phyloP scores from a whole-genome alignment of 441 rosid species.

The Gossypium lobatum region DNA sequence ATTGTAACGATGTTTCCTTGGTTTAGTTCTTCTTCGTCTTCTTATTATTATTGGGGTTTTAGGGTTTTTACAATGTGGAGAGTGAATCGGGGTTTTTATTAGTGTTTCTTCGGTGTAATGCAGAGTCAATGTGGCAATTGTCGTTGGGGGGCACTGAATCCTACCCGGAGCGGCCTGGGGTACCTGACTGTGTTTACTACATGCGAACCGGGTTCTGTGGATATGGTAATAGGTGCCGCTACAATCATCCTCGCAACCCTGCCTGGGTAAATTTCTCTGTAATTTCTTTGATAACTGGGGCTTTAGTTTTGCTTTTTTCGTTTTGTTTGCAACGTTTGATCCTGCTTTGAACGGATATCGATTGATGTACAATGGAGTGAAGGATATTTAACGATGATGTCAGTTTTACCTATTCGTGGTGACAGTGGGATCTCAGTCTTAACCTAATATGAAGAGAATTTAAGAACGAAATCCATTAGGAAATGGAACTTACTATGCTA shows the following conservation, averaged over 20 bases:
- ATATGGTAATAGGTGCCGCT: conserved; percentile 73
- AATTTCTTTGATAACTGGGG: neutral
- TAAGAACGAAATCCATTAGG: neutral
- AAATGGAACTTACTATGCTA: neutral
- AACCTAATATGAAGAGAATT: neutral
- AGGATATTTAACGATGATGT: neutral
- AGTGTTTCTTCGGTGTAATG: conserved; percentile 15
- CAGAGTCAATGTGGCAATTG: conserved; percentile 87
- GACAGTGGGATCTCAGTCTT: neutral
- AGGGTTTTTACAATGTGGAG: conserved; percentile 36
- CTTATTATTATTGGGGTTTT: neutral
- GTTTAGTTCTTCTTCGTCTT: neutral
- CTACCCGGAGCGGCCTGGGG: conserved; percentile 74
- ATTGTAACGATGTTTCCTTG: neutral
- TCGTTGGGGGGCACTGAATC: conserved; percentile 38
- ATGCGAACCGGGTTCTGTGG: conserved; percentile 93
- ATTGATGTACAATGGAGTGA: too few relatives aligned
- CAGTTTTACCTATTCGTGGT: neutral
- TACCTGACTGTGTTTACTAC: conserved; percentile 85
- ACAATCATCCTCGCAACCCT: conserved; percentile 87
- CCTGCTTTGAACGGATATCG: too few relatives aligned
- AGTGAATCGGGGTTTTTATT: conserved; percentile 5
- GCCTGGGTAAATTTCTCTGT: conserved; percentile 48
- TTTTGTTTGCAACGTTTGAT: neutral
- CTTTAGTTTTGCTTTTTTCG: neutral